These are phyloP conservation scores for Houttuynia cordata DNA, from an alignment of 164 flowering plant species.

Conservation along the genomic window DNA sequence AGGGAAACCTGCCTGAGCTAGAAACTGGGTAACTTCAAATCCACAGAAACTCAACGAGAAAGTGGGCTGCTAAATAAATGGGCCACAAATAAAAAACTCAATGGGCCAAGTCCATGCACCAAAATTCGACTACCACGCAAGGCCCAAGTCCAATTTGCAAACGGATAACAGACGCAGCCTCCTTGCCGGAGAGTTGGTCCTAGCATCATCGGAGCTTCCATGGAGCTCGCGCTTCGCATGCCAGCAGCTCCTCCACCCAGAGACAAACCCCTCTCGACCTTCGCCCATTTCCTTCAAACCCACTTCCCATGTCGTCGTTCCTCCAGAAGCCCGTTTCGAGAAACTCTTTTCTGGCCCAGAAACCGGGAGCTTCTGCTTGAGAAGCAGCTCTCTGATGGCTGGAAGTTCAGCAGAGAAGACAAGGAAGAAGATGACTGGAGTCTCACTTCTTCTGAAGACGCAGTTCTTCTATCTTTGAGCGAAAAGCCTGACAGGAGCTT, in stretches of 20 bases:
- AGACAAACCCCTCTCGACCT: constrained; percentile 5
- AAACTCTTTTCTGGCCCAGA: constrained; percentile 7
- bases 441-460: constrained; percentile 21
- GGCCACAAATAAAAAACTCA: too few species aligned
- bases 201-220: constrained; percentile 4
- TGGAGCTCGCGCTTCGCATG: constrained; percentile 32
- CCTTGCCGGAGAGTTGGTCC: too few species aligned
- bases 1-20: too few species aligned
- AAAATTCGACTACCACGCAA: too few species aligned
- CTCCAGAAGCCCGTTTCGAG: constrained; percentile 10
- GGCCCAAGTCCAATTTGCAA: too few species aligned
- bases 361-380: constrained; percentile 11
- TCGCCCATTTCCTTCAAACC: constrained; percentile 2
- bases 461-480: constrained; percentile 43
- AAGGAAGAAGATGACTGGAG: constrained; percentile 1
- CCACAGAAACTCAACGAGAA: too few species aligned
- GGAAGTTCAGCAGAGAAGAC: constrained; percentile 5
- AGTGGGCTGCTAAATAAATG: too few species aligned
- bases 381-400: constrained; percentile 5
- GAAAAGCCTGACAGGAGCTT: constrained; percentile 71
- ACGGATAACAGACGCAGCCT: too few species aligned
- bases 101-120: too few species aligned
- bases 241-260: constrained; percentile 15
- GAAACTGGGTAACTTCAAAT: too few species aligned
- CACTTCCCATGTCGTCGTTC: constrained; percentile 4